Conservation (phyloP, 2,329 filamentous ascomycete genomes). For the Rutstroemia sp. region DNA sequence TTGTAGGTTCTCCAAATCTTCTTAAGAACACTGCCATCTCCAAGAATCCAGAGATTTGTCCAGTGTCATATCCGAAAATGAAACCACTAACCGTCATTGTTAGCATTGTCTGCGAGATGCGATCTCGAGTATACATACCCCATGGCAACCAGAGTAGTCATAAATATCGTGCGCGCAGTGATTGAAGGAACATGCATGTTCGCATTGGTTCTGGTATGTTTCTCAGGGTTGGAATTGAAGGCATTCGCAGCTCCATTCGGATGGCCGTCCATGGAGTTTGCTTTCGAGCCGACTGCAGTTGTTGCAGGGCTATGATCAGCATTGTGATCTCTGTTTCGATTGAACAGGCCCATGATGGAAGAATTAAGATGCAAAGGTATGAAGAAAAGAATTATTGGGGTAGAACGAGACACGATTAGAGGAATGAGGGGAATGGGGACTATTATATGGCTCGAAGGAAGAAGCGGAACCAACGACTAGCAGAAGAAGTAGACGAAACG, state of each 20-base stretch:
- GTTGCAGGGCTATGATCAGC: not conserved
- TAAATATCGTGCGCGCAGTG: slow-evolving; percentile 12
- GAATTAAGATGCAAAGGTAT: not conserved
- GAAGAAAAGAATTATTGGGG: not conserved
- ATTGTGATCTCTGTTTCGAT: not conserved
- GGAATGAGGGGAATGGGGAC: not conserved
- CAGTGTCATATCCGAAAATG: slow-evolving; percentile 30
- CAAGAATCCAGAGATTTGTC: slow-evolving; percentile 48
- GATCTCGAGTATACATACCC: slow-evolving; percentile 7
- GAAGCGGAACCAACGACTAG: not conserved
- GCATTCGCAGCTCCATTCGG: not conserved
- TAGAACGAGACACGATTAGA: not conserved
- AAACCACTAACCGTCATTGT: slow-evolving; percentile 25
- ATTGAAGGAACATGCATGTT: slow-evolving; percentile 2
- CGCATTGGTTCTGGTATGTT: not conserved
- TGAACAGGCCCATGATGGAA: not conserved
- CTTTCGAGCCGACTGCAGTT: not conserved
- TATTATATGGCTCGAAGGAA: not conserved
- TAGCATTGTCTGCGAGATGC: slow-evolving; percentile 12
- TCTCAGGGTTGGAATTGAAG: not conserved
- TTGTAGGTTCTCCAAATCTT: slow-evolving; percentile 42
- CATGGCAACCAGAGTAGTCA: slow-evolving; percentile 17
- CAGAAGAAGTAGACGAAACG: too few relatives aligned
- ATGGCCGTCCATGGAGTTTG: not conserved
- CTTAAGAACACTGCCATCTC: slow-evolving; percentile 49